Evolutionary conservation across 2,329 filamentous ascomycete genomes (phyloP), one percentile per base, ranked within the genome.

Genomic region (Colletotrichum sp.): DNA sequence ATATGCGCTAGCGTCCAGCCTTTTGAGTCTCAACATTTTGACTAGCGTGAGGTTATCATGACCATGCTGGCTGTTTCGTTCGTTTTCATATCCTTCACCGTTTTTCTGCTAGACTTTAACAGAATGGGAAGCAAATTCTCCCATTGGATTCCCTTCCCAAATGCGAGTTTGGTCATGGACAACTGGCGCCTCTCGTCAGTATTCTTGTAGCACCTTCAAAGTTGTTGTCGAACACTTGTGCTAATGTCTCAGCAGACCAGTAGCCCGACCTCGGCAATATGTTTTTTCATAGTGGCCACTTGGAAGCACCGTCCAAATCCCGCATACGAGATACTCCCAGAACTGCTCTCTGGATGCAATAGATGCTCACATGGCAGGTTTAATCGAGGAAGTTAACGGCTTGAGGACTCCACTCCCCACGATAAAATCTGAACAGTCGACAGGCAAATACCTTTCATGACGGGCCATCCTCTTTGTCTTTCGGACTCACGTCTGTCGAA

Each of bases 71-170:
- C 39, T 49, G 3, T 6, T 49, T 49, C 39, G 18, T 44, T 44
- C 39, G 18, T n/a, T 49, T 49, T n/a, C 13, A n/a, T 49, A n/a
- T 49, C 39, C 39, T 12, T 12, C 18, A n/a, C 3, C 9, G 10
- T 4, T 4, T 7, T n/a, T 7, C 5, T 49, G 44, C 3, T 21
- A 9, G 18, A 21, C 9, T 21, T 16, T 10, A 12, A 12, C 44
- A 0, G 18, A 4, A 8, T 1, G 10, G 10, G 18, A 7, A 12
- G 44, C 5, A 21, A 49, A 5, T 6, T 21, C 7, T 2, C 44
- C 44, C 44, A 49, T n/a, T 10, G 10, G 18, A 7, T n/a, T 4
- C 10, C 8, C 44, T 10, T n/a, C 9, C 6, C 18, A 44, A 15
- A 3, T 12, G 5, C 8, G 18, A 44, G 8, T n/a, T 9, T 44